phyloP scores from a whole-genome alignment of 306 rosid genomes.

The Gleditsia sinensis region DNA sequence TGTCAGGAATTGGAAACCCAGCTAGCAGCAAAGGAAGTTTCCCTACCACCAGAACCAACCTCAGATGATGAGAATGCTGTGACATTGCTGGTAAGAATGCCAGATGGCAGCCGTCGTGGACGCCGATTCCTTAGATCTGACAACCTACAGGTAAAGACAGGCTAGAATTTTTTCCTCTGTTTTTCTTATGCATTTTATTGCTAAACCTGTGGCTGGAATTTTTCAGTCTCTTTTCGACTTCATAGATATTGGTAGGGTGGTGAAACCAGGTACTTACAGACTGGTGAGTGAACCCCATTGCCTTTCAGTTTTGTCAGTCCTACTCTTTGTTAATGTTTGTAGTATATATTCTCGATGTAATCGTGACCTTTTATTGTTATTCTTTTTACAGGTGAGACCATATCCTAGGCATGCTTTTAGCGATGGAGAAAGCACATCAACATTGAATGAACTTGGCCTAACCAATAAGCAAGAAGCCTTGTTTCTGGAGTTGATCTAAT shows the following conservation, averaged over 20 bases:
- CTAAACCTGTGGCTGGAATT: conserved; percentile 16
- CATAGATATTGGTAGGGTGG: conserved; percentile 77
- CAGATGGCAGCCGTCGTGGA: conserved; percentile 95
- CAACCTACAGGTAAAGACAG: conserved; percentile 70
- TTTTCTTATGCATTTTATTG: conserved; percentile 5
- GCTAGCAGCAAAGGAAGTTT: conserved; percentile 74
- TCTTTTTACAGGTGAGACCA: conserved; percentile 80
- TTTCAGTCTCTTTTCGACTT: conserved; percentile 85
- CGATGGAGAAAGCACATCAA: conserved; percentile 62
- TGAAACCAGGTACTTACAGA: conserved; percentile 87
- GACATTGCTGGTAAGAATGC: conserved; percentile 86
- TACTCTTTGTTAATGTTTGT: not conserved
- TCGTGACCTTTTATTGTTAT: not conserved
- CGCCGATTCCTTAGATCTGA: conserved; percentile 91
- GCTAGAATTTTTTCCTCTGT: not conserved
- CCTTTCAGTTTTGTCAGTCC: conserved; percentile 13
- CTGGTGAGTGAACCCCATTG: conserved; percentile 61
- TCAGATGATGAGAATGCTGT: conserved; percentile 77
- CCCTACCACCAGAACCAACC: conserved; percentile 84
- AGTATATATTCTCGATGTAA: not conserved
- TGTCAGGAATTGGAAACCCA: conserved; percentile 86
- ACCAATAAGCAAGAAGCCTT: conserved; percentile 95
- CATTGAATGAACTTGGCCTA: conserved; percentile 74
- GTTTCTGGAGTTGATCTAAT: conserved; percentile 79
- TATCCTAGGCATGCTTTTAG: conserved; percentile 91